phyloP scores from a whole-genome alignment of 192 early-diverging fungal species.

The Umbelopsis sp. region DNA sequence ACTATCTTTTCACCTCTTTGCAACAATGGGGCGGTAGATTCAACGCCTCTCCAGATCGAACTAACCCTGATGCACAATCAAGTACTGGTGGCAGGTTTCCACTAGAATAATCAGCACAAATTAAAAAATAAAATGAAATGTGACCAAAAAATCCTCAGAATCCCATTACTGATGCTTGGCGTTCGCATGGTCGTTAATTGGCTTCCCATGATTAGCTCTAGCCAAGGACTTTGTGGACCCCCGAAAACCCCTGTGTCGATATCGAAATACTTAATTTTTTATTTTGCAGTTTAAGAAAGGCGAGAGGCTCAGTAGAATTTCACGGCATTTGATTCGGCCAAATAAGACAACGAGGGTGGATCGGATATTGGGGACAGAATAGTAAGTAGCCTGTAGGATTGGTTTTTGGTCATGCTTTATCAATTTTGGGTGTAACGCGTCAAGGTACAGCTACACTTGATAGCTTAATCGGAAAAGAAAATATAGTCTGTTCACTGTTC shows the following conservation, averaged over 20 bases:
- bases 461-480: too few relatives aligned
- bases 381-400: too few relatives aligned
- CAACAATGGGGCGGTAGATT: constrained; percentile 14
- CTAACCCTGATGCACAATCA: background rate
- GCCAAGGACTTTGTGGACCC: background rate
- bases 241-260: constrained; percentile 3
- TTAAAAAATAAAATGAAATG: background rate
- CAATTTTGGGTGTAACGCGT: too few relatives aligned
- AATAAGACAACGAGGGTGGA: background rate
- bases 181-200: background rate
- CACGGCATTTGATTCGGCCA: background rate
- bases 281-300: constrained; percentile 4
- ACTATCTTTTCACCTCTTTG: background rate
- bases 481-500: too few relatives aligned
- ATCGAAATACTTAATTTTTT: constrained; percentile 16
- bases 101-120: background rate
- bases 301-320: background rate
- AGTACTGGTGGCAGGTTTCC: constrained; percentile 2
- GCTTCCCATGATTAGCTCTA: background rate
- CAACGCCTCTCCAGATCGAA: background rate
- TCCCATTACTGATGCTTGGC: too few relatives aligned
- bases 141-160: background rate
- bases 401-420: too few relatives aligned
- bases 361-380: too few relatives aligned
- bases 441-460: too few relatives aligned